Evolutionary conservation across 345 rosid species (phyloP).

Genomic region (Erysimum cheiranthoides): DNA sequence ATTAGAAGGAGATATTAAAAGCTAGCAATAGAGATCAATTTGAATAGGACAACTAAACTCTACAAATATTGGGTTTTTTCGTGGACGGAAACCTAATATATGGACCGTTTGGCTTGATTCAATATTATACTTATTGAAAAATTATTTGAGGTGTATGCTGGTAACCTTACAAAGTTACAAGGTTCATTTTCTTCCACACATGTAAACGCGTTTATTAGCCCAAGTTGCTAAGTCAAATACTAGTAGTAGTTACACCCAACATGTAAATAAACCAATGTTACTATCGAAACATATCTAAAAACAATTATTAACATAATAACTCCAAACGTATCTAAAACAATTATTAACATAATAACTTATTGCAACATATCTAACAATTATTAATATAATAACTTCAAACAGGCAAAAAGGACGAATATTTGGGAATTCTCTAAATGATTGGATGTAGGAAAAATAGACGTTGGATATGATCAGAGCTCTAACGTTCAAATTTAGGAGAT

Average conservation of each 20-base stretch:
- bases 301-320: constrained; percentile 1
- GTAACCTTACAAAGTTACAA: constrained; percentile 6
- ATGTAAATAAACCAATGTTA: not conserved
- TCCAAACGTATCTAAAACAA: not conserved
- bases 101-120: constrained; percentile 27
- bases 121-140: not conserved
- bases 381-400: constrained; percentile 1
- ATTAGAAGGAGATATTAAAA: not conserved
- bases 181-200: not conserved
- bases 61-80: constrained; percentile 8
- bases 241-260: constrained; percentile 10
- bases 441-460: constrained; percentile 41
- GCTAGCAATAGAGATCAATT: constrained; percentile 24
- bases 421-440: constrained; percentile 27
- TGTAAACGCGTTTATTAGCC: constrained; percentile 31
- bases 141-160: constrained; percentile 23
- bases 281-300: not conserved
- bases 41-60: constrained; percentile 20
- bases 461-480: constrained; percentile 27
- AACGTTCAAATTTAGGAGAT: constrained; percentile 37
- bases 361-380: not conserved
- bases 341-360: not conserved
- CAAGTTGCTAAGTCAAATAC: constrained; percentile 25
- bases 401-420: constrained; percentile 23
- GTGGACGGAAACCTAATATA: constrained; percentile 24